phyloP scores from a whole-genome alignment of 768 basidiomycete genomes.

The Wakefieldia striispora region DNA sequence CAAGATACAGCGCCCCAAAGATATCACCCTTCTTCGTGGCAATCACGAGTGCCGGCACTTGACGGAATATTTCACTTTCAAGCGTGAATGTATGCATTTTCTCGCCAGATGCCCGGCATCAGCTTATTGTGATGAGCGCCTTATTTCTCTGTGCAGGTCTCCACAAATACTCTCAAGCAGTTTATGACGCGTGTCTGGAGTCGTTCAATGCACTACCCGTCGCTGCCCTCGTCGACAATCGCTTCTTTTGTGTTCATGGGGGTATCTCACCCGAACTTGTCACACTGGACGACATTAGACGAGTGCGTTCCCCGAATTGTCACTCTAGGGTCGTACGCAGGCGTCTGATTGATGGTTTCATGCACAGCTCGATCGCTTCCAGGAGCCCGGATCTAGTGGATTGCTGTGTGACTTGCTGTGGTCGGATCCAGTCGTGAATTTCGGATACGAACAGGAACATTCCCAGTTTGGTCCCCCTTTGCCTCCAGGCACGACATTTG shows the following conservation, averaged over 20 bases:
- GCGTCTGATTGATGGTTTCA: conserved; percentile 6
- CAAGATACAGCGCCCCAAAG: conserved; percentile 86
- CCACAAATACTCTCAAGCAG: conserved; percentile 34
- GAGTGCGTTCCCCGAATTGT: conserved; percentile 40
- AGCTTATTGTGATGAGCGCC: conserved; percentile 6
- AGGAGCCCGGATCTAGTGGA: conserved; percentile 90
- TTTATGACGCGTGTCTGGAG: conserved; percentile 91
- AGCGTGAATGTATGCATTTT: conserved; percentile 78
- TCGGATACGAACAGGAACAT: conserved; percentile 74
- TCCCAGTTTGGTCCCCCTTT: conserved; percentile 50
- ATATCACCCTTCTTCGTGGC: conserved; percentile 82
- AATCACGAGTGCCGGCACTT: conserved; percentile 98
- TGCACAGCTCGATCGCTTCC: conserved; percentile 80
- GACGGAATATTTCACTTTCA: conserved; percentile 98
- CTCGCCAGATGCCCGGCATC: conserved; percentile 3
- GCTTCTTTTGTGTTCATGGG: conserved; percentile 98
- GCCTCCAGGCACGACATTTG: conserved; percentile 55
- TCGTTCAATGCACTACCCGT: conserved; percentile 91
- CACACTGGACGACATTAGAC: conserved; percentile 70
- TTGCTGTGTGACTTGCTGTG: conserved; percentile 93
- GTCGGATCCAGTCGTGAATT: conserved; percentile 91
- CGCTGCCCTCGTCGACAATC: conserved; percentile 87
- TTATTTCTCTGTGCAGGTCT: conserved; percentile 21
- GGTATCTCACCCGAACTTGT: conserved; percentile 88
- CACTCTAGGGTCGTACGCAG: background rate